phyloP scores from a whole-genome alignment of 495 filamentous ascomycete species.

The Lophium mytilinum region DNA sequence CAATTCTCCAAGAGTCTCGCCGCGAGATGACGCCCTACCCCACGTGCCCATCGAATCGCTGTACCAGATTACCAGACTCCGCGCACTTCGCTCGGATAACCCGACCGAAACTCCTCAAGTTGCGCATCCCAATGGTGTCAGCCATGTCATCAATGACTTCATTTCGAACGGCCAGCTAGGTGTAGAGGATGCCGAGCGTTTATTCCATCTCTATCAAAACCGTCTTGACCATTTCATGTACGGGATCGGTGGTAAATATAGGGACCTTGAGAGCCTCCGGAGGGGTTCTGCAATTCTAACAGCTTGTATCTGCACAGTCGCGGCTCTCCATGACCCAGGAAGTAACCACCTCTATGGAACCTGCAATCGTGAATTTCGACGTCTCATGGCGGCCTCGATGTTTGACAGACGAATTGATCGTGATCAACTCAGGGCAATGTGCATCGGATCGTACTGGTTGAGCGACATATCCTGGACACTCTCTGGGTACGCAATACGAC shows the following conservation, averaged over 20 bases:
- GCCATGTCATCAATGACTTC: conserved; percentile 39
- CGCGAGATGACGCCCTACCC: conserved; percentile 25
- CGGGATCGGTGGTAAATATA: conserved; percentile 39
- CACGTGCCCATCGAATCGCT: conserved; percentile 37
- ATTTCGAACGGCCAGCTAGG: conserved; percentile 43
- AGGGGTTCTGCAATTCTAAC: conserved; percentile 44
- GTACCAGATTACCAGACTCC: conserved; percentile 26
- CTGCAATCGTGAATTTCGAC: conserved; percentile 47
- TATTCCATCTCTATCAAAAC: conserved; percentile 44
- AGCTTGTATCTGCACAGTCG: conserved; percentile 45
- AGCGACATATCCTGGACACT: conserved; percentile 49
- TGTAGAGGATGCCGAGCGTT: conserved; percentile 42
- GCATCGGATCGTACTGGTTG: conserved; percentile 50
- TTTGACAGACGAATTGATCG: conserved; percentile 43
- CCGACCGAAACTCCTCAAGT: conserved; percentile 16
- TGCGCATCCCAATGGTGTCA: conserved; percentile 3
- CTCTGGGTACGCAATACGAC: conserved; percentile 50
- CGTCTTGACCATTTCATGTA: conserved; percentile 49
- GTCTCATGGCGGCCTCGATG: conserved; percentile 45
- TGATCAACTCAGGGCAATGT: conserved; percentile 47
- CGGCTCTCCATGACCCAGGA: conserved; percentile 44
- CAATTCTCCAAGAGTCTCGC: conserved; percentile 15
- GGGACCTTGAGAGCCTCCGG: conserved; percentile 40
- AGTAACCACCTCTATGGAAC: conserved; percentile 42
- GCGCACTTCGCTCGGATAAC: conserved; percentile 32